Evolutionary conservation across 148 eudicot genomes (phyloP), one percentile per base, ranked within the genome.

Genomic region (Bassia scoparia): DNA sequence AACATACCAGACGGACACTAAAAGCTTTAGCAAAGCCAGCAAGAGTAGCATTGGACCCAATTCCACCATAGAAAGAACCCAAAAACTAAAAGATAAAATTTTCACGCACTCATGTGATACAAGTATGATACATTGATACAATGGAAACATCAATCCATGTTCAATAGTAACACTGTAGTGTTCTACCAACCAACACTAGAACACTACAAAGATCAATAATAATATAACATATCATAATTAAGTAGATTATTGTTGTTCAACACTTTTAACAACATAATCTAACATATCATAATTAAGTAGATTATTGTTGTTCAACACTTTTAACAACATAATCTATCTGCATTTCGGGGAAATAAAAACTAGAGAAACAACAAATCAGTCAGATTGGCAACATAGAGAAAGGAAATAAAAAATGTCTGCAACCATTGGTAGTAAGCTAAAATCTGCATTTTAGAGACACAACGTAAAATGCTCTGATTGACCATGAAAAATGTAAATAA

Each of bases 51-150:
- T 95, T 33, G 97, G 96, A 50, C n/a, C 98, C 97, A 61, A 95
- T 83, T 46, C 98, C 98, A 73, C 98, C 98, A 91, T 95, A 85
- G 70, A 95, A 82, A 79, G 91, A 95, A 95, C 97, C 98, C 91
- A 80, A 53, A 81, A n/a, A n/a, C 60, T n/a, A n/a, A 41, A 33
- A 60, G 68, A 75, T 67, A 72, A 56, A 68, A 70, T 33, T 48
- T 31, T 35, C 58, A 37, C 23, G 27, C 52, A 56, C n/a, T n/a
- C n/a, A n/a, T n/a, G n/a, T n/a, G n/a, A 31, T 65, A 58, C 30
- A 65, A 18, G 34, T 31, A 63, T 30, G 29, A 61, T 3, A n/a
- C n/a, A n/a, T n/a, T n/a, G n/a, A n/a, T n/a, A 74, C 69, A 4
- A 29, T 35, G 23, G 43, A 68, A 68, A 14, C 34, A 21, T 23